Base-by-base conservation (phyloP, 73 alveolate genomes). In the Paramecium primaurelia region DNA sequence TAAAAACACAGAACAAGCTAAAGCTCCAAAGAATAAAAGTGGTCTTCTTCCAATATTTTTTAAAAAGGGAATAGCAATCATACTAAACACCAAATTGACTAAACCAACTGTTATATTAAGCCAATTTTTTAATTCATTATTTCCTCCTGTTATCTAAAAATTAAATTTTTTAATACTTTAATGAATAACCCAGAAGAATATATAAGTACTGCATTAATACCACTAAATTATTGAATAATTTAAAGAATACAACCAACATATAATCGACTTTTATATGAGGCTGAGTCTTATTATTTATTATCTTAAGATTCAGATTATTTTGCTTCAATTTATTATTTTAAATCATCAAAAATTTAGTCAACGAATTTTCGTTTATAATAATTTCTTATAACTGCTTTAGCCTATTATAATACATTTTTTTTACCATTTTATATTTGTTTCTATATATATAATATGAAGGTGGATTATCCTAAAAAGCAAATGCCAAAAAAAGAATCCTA, bases 31-130 rank as follows among this genome's bases (percentile, higher is more conserved):
- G 0, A 89, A 32, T 6, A 89, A 64, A 1, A 89, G 36, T 26
- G 77, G 45, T 71, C 92, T 77, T 71, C 94, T 77, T 69, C 94
- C 94, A 16, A 89, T 6, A n/a, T 45, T 45, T 4, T 22, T 80
- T 18, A 40, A 80, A n/a, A 80, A 12, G 1, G 77, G 58, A 16
- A 80, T 47, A 42, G 91, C 91, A 42, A 80, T 25, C 16, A 80
- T 40, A 25, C 77, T 45, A 47, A 80, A 80, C 0, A 25, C n/a
- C 32, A 80, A 47, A 47, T 80, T 80, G 7, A 64, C 58, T 9
- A 80, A 30, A 25, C 77, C 91, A 45, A 80, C 73, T 22, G 36
- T 38, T n/a, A 80, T 80, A 26, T 80, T 80, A 2, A 80, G 26
- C 75, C 71, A 45, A 80, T 80, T 80, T 26, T 80, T 80, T 25